Evolutionary conservation across 768 basidiomycete genomes (phyloP).

Genomic region (Collybia nuda): DNA sequence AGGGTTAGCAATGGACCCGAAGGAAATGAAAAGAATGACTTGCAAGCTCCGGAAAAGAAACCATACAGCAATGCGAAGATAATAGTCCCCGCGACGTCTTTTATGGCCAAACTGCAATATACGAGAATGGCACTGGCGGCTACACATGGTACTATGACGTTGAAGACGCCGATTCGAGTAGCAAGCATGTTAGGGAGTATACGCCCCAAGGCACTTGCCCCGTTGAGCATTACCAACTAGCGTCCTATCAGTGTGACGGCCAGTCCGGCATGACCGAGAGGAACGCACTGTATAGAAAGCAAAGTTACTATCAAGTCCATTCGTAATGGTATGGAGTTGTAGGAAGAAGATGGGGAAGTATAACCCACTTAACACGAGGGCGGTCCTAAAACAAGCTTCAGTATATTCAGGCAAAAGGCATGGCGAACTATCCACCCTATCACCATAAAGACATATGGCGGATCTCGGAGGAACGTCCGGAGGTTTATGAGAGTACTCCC

Average conservation of each 20-base stretch:
- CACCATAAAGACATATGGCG: slow-evolving; percentile 42
- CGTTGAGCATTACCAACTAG: slow-evolving; percentile 55
- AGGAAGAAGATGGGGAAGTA: slow-evolving; percentile 58
- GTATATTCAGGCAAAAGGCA: not conserved
- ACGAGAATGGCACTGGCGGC: slow-evolving; percentile 26
- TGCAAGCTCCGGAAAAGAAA: slow-evolving; percentile 40
- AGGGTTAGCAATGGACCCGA: slow-evolving; percentile 1
- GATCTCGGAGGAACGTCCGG: slow-evolving; percentile 37
- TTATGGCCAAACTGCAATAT: slow-evolving; percentile 33
- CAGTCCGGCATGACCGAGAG: slow-evolving; percentile 11
- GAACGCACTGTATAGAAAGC: slow-evolving; percentile 55
- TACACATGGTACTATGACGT: slow-evolving; percentile 29
- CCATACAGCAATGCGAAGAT: slow-evolving; percentile 37
- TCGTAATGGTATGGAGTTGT: slow-evolving; percentile 50
- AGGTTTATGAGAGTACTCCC: slow-evolving; percentile 26
- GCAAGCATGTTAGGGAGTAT: slow-evolving; percentile 33
- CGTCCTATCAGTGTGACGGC: slow-evolving; percentile 21
- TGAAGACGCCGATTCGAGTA: slow-evolving; percentile 22
- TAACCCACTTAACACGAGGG: slow-evolving; percentile 34
- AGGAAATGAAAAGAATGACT: slow-evolving; percentile 12
- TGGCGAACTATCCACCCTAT: slow-evolving; percentile 27
- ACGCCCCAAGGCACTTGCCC: slow-evolving; percentile 37
- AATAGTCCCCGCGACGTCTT: slow-evolving; percentile 23
- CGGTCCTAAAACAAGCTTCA: slow-evolving; percentile 22
- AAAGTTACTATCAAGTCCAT: slow-evolving; percentile 42